Base-by-base conservation (phyloP, 495 filamentous ascomycete genomes). In the Cryomyces antarcticus region DNA sequence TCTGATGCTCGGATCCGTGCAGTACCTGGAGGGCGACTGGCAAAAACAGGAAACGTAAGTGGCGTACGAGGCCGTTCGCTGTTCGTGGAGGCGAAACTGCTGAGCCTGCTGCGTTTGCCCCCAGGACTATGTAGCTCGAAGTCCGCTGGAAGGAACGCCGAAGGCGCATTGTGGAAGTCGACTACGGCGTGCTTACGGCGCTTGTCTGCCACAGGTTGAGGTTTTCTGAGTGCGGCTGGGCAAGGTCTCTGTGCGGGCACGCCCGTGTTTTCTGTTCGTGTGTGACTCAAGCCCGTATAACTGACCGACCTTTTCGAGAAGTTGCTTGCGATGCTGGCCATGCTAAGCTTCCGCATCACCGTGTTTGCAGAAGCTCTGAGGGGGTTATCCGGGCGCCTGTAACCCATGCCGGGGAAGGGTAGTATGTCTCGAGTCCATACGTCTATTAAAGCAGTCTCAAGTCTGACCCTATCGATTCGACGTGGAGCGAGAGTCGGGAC, bases 371-470 rank as follows among this genome's bases (percentile, higher is more conserved):
- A 77, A 6, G 73, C 70, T 37, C 78, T 70, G 40, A 88, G 70
- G 10, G 71, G 62, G 44, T 75, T 66, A 51, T 73, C 85, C 37
- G 75, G 69, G 49, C 71, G 67, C 34, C 72, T 70, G 40, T 68
- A 62, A 13, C 67, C 70, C 72, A 93, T 92, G 24, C 84, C 83
- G n/a, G 86, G 86, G 52, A 78, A 87, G 7, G 87, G 81, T 37
- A 97, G 61, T 2, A 75, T 60, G 45, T 93, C 85, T 38, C 75
- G 72, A 10, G 81, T 92, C 77, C 88, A 97, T 31, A 93, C 74
- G 47, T 87, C 80, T 10, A 70, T 60, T 17, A 97, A 65, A 17
- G 73, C 57, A 42, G 68, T 65, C 55, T 97, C 89, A 5, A 95
- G 61, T 7, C 80, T 77, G 40, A 79, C 73, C 39, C 89, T 68